Conservation (phyloP, 306 rosid genomes). For the Casuarina cunninghamiana region DNA sequence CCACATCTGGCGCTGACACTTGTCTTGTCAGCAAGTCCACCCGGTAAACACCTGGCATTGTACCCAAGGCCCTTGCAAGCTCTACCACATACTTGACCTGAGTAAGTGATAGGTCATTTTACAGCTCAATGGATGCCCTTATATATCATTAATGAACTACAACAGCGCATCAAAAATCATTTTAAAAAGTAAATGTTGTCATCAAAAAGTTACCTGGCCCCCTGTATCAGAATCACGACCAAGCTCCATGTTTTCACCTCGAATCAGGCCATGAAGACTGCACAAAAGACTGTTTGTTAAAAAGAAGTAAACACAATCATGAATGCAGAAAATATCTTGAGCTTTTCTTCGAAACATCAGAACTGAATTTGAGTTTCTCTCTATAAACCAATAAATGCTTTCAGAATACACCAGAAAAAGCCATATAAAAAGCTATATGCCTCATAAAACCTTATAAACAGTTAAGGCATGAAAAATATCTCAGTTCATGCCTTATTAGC, state of each 20-base stretch:
- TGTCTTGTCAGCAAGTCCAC: constrained; percentile 63
- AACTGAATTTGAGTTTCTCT: background rate
- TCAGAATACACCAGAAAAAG: background rate
- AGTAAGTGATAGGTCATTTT: constrained; percentile 5
- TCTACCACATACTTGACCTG: constrained; percentile 66
- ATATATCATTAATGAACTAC: background rate
- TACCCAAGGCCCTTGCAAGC: constrained; percentile 57
- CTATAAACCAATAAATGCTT: background rate
- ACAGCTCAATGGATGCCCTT: background rate
- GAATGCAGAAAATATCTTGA: constrained; percentile 1
- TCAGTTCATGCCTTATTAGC: constrained; percentile 45
- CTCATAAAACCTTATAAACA: background rate
- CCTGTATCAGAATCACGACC: constrained; percentile 73
- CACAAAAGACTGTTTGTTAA: constrained; percentile 31
- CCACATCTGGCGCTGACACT: constrained; percentile 57
- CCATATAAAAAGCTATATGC: background rate
- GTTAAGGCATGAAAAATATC: constrained; percentile 16
- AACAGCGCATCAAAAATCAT: background rate
- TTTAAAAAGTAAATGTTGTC: no score
- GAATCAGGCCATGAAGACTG: constrained; percentile 67
- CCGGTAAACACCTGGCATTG: constrained; percentile 64
- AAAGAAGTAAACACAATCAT: constrained; percentile 13
- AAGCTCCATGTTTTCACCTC: constrained; percentile 66
- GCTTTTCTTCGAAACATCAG: constrained; percentile 8
- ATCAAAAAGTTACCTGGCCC: constrained; percentile 47